Evolutionary conservation across 1,284 basidiomycete genomes (phyloP).

Genomic region (Melampsora abietis-canadensis): DNA sequence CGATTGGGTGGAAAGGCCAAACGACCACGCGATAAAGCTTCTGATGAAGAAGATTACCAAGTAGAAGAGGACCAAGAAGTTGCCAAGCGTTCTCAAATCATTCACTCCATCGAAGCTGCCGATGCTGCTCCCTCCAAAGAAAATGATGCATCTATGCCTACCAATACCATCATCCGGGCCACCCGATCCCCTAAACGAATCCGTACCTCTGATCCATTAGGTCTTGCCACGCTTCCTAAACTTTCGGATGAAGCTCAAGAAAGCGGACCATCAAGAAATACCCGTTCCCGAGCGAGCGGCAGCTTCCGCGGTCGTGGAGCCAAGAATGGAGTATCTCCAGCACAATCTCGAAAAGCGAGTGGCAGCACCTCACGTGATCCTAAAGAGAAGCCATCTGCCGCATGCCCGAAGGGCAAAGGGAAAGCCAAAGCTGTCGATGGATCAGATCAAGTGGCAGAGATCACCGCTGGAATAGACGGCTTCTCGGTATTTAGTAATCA

Average conservation of each 20-base stretch:
- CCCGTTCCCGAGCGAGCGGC: slow-evolving; percentile 27
- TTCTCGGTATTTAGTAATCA: slow-evolving; percentile 40
- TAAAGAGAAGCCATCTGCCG: not conserved
- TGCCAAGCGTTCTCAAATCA: too few species aligned
- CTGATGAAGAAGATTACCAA: slow-evolving; percentile 12
- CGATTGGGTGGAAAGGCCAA: slow-evolving; percentile 38
- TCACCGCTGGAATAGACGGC: slow-evolving; percentile 36
- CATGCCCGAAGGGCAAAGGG: slow-evolving; percentile 16
- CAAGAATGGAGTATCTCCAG: not conserved
- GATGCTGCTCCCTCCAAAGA: not conserved
- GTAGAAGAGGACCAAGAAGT: not conserved
- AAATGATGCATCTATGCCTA: too few species aligned
- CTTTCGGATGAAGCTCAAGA: not conserved
- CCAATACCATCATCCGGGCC: not conserved
- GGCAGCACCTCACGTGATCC: slow-evolving; percentile 7
- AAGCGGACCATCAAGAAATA: slow-evolving; percentile 24
- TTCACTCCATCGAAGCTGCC: not conserved
- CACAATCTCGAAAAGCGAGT: slow-evolving; percentile 10
- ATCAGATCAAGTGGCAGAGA: slow-evolving; percentile 26
- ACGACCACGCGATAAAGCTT: slow-evolving; percentile 27
- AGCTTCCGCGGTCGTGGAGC: slow-evolving; percentile 23
- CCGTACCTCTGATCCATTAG: slow-evolving; percentile 22
- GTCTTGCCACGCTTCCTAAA: not conserved
- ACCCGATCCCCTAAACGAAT: slow-evolving; percentile 25
- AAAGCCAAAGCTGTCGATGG: slow-evolving; percentile 20